A percentile compares a stretch with the other conserved stretches of the same genome.
These are phyloP conservation scores for Penicillium brasilianum DNA, from an alignment of 2,329 filamentous ascomycete genomes.

Conservation along the genomic window DNA sequence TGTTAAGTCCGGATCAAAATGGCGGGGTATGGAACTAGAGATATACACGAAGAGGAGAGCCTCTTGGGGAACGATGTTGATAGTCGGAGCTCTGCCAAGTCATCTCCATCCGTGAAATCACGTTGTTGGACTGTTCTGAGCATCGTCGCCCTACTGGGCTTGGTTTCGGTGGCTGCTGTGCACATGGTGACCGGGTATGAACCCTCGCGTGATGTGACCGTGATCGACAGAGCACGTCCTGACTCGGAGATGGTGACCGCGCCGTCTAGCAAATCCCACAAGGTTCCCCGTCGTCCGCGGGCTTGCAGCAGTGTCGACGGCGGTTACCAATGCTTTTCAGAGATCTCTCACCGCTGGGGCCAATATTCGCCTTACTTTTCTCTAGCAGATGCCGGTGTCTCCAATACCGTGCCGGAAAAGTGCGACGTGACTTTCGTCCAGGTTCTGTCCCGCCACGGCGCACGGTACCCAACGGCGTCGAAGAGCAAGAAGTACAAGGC, in stretches of 20 bases:
- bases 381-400: slow-evolving; percentile 62
- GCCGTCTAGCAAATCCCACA: neutral
- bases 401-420: slow-evolving; percentile 63
- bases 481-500: slow-evolving; percentile 69
- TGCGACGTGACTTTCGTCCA: slow-evolving; percentile 82
- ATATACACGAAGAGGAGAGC: neutral
- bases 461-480: slow-evolving; percentile 74
- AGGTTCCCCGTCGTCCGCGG: neutral
- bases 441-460: slow-evolving; percentile 82
- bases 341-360: slow-evolving; percentile 75
- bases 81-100: neutral
- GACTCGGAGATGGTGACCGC: neutral
- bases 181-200: slow-evolving; percentile 20
- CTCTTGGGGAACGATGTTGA: slow-evolving; percentile 4
- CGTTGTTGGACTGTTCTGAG: slow-evolving; percentile 9
- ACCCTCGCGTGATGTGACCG: slow-evolving; percentile 4
- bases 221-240: slow-evolving; percentile 1
- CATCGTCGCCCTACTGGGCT: slow-evolving; percentile 13
- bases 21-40: neutral
- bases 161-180: slow-evolving; percentile 11
- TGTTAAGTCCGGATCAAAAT: neutral
- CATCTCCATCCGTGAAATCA: neutral
- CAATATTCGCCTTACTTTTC: slow-evolving; percentile 87
- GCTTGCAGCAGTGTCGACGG: slow-evolving; percentile 59
- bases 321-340: slow-evolving; percentile 67